Base-by-base conservation (phyloP, 2,329 filamentous ascomycete species). In the Fusarium beomiforme region DNA sequence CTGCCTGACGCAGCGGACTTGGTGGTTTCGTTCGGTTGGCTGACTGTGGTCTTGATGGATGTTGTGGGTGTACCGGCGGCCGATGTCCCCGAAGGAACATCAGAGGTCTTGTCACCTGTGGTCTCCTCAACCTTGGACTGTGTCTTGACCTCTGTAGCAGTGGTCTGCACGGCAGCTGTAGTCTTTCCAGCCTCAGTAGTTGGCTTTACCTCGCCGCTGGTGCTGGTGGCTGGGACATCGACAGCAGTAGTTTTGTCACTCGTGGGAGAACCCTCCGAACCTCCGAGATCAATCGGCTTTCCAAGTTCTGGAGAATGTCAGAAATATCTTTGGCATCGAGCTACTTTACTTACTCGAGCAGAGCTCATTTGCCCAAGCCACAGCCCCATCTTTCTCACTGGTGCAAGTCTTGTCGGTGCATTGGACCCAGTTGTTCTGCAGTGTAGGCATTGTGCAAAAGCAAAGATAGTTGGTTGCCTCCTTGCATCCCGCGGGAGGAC, bases 381-480 rank as follows among this genome's bases (percentile, higher is more conserved):
- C 55, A 19, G 76, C 71, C 4, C 46, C 54, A 7, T 63, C 43
- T 13, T 64, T 68, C 0, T 70, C 56, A 12, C 41, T 31, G 34
- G 63, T 47, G 19, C 63, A 67, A 49, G 67, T 66, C 17, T 47
- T 51, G 12, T 71, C 53, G 23, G 64, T 57, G 19, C 77, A 78
- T 21, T 78, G 67, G 5, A 69, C 39, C 59, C 77, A 78, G 56
- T 72, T 73, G 24, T 43, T 33, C 39, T 78, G 77, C 4, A 78
- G 71, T 0, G 50, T 44, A 19, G 72, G 56, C 58, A 64, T 71
- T 13, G 74, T 77, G 61, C 77, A 78, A 72, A 78, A 78, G 70
- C 77, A 79, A 14, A 76, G 69, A 56, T 79, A 79, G 70, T 77
- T 78, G 31, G 72, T 77, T n/a, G 62, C 67, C 59, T 79, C 77